A percentile compares a stretch with the other conserved stretches of the same genome.
These are phyloP conservation scores for Backusella sp. DNA, from an alignment of 192 early-diverging fungal genomes.

Conservation along the genomic window DNA sequence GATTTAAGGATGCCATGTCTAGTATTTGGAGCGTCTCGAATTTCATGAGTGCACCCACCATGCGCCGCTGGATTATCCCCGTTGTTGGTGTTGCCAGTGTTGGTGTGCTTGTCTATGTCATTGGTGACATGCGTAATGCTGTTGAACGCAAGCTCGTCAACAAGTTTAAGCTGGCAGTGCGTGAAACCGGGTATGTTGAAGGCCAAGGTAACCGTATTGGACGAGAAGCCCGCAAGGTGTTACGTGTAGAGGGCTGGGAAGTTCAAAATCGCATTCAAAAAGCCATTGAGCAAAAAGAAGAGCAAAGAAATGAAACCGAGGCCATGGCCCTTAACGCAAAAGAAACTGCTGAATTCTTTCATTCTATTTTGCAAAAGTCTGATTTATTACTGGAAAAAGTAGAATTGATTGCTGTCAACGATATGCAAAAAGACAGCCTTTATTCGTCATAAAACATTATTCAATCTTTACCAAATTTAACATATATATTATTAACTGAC, in stretches of 20 bases:
- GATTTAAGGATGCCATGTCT: conserved; percentile 31
- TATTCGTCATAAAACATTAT: too few species aligned
- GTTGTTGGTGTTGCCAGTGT: conserved; percentile 56
- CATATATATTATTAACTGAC: not conserved
- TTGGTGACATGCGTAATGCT: conserved; percentile 66
- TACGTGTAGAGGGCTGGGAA: conserved; percentile 70
- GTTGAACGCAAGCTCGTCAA: conserved; percentile 69
- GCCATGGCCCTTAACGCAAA: conserved; percentile 29
- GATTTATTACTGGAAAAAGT: conserved; percentile 17
- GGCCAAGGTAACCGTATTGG: conserved; percentile 62
- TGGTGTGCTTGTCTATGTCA: conserved; percentile 61
- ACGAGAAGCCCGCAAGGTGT: conserved; percentile 61
- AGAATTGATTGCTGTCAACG: not conserved
- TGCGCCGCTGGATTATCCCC: conserved; percentile 61
- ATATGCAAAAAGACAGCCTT: not conserved
- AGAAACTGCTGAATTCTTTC: conserved; percentile 15
- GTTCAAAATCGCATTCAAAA: conserved; percentile 67
- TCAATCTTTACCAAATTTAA: too few species aligned
- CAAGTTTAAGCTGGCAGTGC: conserved; percentile 50
- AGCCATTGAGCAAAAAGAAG: conserved; percentile 73
- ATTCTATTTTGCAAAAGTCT: not conserved
- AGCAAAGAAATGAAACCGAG: conserved; percentile 57
- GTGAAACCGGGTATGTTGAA: conserved; percentile 53
- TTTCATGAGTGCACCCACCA: conserved; percentile 60
- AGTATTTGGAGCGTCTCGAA: conserved; percentile 47